Base-by-base conservation (phyloP, 2,329 filamentous ascomycete genomes). In the Capronia epimyces region DNA sequence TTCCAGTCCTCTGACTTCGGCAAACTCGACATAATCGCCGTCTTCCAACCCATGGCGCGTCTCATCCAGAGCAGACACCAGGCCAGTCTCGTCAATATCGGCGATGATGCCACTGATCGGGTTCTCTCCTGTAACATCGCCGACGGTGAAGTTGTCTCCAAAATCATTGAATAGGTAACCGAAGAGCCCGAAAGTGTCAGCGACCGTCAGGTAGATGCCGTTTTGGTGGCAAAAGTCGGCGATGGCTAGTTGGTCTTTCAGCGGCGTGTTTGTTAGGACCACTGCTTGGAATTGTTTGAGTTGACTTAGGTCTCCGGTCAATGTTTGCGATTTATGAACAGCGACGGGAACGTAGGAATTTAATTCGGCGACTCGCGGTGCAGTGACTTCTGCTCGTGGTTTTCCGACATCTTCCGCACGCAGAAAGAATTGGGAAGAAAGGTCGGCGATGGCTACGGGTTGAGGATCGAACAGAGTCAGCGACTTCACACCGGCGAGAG, bases 81-180 rank as follows among this genome's bases (percentile, higher is more conserved):
- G 67, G 16, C 93, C 93, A 39, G 93, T 87, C 56, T 93, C 86
- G 62, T 94, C 83, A 61, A 98, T 93, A 48, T 80, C 86, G 37
- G 91, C 91, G 48, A 98, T 79, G 57, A 98, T 98, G 20, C 93
- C 93, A 65, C 76, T 89, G 25, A 88, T 75, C 3, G 88, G 86
- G 56, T 87, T 87, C 72, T 98, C 93, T 62, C 93, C 93, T 12
- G 87, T 97, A 3, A 89, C 75, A 65, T 98, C 93, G 58, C 89
- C 84, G 48, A 93, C 82, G 3, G 87, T 89, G 69, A 98, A 98
- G 64, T 93, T 87, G 65, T 91, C 83, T 61, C 93, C 93, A 66
- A 98, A 98, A 66, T 98, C 93, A 64, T 90, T 96, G 74, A 98
- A 98, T 61, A 98, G 86, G 59, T 85, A 87, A 44, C 93, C 93